phyloP scores from a whole-genome alignment of 108 stramenopile genomes.

The Schizochytrium sp. region DNA sequence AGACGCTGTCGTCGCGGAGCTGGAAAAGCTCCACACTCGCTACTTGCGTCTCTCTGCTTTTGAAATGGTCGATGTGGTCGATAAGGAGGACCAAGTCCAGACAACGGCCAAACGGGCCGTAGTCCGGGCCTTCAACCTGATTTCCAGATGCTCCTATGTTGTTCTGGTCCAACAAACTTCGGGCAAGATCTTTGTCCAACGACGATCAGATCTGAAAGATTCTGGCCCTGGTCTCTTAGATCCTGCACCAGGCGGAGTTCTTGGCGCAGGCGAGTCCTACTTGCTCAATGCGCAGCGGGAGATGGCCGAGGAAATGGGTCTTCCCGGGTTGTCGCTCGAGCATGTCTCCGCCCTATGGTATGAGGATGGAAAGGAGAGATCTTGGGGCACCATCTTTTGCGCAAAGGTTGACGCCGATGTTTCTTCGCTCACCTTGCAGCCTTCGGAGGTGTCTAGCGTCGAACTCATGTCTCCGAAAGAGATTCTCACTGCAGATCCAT shows the following conservation, averaged over 20 bases:
- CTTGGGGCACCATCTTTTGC: background rate
- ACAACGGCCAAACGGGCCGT: background rate
- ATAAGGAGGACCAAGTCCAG: background rate
- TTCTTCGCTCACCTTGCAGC: background rate
- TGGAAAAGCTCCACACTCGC: background rate
- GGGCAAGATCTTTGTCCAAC: background rate
- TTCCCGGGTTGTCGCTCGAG: background rate
- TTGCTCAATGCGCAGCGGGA: background rate
- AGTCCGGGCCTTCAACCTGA: background rate
- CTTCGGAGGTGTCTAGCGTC: background rate
- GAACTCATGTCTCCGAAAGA: background rate
- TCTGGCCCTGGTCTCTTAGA: background rate
- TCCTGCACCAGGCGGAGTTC: slow-evolving; percentile 1
- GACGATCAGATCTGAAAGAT: background rate
- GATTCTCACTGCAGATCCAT: background rate
- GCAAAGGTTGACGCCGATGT: background rate
- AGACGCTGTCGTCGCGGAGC: background rate
- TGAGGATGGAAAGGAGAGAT: background rate
- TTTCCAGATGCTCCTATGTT: background rate
- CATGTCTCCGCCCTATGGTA: background rate
- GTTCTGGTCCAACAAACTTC: background rate
- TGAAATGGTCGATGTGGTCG: background rate
- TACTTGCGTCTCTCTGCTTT: background rate
- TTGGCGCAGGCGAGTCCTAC: background rate
- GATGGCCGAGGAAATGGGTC: background rate